These are phyloP conservation scores for Hygrocybe coccinea DNA, from an alignment of 768 basidiomycete species.

Conservation along the genomic window DNA sequence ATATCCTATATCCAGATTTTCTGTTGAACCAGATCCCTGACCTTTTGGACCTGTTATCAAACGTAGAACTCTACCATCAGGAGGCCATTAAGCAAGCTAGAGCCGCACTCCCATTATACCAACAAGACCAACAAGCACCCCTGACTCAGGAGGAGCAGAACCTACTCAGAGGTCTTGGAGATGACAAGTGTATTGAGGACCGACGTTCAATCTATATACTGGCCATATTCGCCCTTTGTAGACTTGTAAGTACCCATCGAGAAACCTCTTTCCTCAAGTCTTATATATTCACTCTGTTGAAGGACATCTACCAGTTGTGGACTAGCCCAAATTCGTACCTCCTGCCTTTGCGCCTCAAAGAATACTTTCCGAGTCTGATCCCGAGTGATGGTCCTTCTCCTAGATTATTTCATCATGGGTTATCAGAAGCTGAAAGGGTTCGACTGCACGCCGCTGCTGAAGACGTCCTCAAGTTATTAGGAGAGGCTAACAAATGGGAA, in stretches of 20 bases:
- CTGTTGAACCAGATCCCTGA: conserved; percentile 25
- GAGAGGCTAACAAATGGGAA: too few species aligned
- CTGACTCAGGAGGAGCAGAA: conserved; percentile 17
- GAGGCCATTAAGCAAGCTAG: conserved; percentile 23
- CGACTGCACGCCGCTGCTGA: too few species aligned
- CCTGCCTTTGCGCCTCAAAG: neutral
- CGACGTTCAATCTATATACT: neutral
- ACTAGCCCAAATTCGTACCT: neutral
- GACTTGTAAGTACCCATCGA: neutral
- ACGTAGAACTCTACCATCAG: conserved; percentile 35
- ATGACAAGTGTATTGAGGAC: neutral
- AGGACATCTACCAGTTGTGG: conserved; percentile 6
- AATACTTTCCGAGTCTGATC: conserved; percentile 1
- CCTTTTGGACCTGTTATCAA: conserved; percentile 34
- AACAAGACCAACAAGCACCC: conserved; percentile 9
- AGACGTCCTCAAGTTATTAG: too few species aligned
- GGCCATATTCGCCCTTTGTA: neutral
- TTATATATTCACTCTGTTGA: neutral
- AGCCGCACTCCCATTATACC: conserved; percentile 24
- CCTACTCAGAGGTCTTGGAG: neutral
- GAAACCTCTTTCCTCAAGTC: neutral
- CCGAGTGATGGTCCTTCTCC: neutral
- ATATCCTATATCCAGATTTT: conserved; percentile 27
- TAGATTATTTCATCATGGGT: too few species aligned
- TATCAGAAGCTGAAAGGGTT: too few species aligned